Base-by-base conservation (phyloP, 352 stramenopile species). In the Phytopythium cucurbitacearum region DNA sequence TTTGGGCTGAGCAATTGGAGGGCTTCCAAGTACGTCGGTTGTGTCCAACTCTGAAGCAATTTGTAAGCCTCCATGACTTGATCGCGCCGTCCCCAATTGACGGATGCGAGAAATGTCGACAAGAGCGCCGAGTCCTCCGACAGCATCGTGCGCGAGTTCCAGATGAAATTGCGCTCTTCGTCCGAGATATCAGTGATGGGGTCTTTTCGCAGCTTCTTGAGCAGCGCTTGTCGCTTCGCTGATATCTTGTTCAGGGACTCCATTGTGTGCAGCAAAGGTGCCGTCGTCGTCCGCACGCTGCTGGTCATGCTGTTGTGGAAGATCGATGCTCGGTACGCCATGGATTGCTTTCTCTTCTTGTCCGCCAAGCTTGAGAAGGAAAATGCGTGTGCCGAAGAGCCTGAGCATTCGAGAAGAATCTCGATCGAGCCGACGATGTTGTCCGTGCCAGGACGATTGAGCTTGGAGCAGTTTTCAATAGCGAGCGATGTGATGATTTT, bases 1-100 rank as follows among this genome's bases (percentile, higher is more conserved):
- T 87, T 61, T 9, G 74, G 72, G 53, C 84, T 94, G 1, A 97
- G 64, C 16, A 97, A 62, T 57, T 97, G 89, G 12, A 97, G 77
- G 2, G 89, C 89, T 55, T 93, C 78, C 7, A 94, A 50, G 43
- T 89, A 91, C 1, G 81, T 91, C 8, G 85, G 82, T 15, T 81
- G 79, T 3, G 70, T 72, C 89, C 89, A 97, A 5, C 77, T 55
- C 39, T 89, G 69, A 12, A 97, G 48, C 21, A 95, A 55, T 0
- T 76, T 64, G 49, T 97, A 96, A 3, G 74, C 80, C 56, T 96
- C 79, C 48, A 88, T 69, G 5, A 93, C 88, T 58, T 93, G 69
- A 15, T 77, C 69, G 28, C 79, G 72, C 51, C 91, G 71, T 35
- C 68, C 74, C 85, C 88, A 97, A 44, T 97, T 67, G 12, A 96